Percentiles rank a stretch among this genome's conserved stretches.
Conservation (phyloP, 768 basidiomycete genomes). For the Suillus plorans region DNA sequence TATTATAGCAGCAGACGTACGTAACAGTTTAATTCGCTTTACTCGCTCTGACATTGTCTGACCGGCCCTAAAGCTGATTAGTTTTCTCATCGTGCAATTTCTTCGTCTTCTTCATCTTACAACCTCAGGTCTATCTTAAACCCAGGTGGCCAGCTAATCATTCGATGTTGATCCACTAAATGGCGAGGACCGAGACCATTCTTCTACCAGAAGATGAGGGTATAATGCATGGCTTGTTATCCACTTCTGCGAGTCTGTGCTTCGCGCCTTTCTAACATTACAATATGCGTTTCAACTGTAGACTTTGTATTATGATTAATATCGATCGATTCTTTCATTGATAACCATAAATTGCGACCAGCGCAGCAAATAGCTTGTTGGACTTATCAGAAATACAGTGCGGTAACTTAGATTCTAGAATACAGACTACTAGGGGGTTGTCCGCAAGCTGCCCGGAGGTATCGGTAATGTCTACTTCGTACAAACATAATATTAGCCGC, state of each 20-base stretch:
- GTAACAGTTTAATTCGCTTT: background rate
- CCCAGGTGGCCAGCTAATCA: slow-evolving; percentile 60
- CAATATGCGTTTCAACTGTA: background rate
- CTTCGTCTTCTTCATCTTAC: slow-evolving; percentile 43
- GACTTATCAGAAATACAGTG: background rate
- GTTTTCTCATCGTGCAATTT: background rate
- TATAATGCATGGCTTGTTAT: slow-evolving; percentile 62
- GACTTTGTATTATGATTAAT: background rate
- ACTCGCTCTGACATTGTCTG: background rate
- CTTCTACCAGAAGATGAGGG: slow-evolving; percentile 39
- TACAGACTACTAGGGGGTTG: background rate
- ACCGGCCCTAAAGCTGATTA: slow-evolving; percentile 28
- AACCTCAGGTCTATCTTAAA: slow-evolving; percentile 55
- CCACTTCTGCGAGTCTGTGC: slow-evolving; percentile 31
- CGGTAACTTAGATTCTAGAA: background rate
- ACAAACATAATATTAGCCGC: slow-evolving; percentile 29
- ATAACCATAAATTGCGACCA: background rate
- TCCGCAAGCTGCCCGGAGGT: background rate
- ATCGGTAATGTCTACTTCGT: background rate
- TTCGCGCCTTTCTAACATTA: slow-evolving; percentile 48
- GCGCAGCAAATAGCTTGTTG: background rate
- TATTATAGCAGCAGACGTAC: background rate
- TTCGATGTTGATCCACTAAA: slow-evolving; percentile 59
- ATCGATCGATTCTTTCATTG: background rate
- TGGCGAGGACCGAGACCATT: slow-evolving; percentile 75